Percentiles rank a stretch among this genome's conserved stretches.
phyloP scores from a whole-genome alignment of 176 grass and related monocot species.

The maize (Zea mays) region Zm-B73-REFERENCE-NAM-5.0 NC_050098.1:144026501-144027000 shows the following conservation, averaged over 20 bases:
- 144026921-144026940: too few relatives aligned
- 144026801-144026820: background rate
- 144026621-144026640: conserved; percentile 37
- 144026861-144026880: background rate
- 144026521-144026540: conserved; percentile 91
- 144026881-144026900: too few relatives aligned
- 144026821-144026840: background rate
- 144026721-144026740: background rate
- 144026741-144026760: background rate
- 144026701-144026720: conserved; percentile 21
- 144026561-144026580: conserved; percentile 82
- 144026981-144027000: too few relatives aligned
- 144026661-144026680: conserved; percentile 21
- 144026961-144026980: too few relatives aligned
- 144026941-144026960: too few relatives aligned
- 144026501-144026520: conserved; percentile 93
- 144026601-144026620: conserved; percentile 85
- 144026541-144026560: conserved; percentile 82
- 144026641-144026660: conserved; percentile 21
- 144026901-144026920: too few relatives aligned
- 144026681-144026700: conserved; percentile 16
- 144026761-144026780: conserved; percentile 7
- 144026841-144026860: background rate
- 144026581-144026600: conserved; percentile 82
- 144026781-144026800: background rate